These are phyloP conservation scores for Solanum pimpinellifolium DNA, from an alignment of 257 asterid genomes.

Conservation along the genomic window DNA sequence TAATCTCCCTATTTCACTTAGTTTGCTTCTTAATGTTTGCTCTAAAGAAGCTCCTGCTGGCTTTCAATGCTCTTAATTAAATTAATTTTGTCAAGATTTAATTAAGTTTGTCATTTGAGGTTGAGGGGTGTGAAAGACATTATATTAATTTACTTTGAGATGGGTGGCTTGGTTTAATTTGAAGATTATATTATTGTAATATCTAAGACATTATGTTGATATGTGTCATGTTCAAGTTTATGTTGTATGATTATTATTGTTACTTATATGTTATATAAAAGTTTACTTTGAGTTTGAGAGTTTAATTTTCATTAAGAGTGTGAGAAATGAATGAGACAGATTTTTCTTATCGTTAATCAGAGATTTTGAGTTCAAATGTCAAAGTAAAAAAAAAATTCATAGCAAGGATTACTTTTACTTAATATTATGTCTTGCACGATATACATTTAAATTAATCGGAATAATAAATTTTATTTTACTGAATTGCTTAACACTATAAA, in stretches of 20 bases:
- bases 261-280: not conserved
- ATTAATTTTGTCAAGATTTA: not conserved
- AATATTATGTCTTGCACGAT: no score
- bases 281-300: not conserved
- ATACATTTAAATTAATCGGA: no score
- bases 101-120: not conserved
- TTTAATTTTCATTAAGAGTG: not conserved
- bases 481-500: no score
- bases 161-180: not conserved
- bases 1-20: not conserved
- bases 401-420: no score
- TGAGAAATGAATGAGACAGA: not conserved
- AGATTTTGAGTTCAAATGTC: no score
- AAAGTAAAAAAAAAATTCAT: no score
- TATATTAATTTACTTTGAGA: no score
- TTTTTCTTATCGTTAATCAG: no score
- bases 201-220: not conserved
- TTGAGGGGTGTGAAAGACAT: no score
- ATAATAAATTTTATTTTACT: no score
- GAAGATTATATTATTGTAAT: not conserved
- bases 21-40: constrained; percentile 7
- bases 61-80: not conserved
- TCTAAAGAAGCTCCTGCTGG: constrained; percentile 3
- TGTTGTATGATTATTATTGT: not conserved
- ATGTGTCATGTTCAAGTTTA: not conserved